A percentile compares a stretch with the other conserved stretches of the same genome.
Conservation (phyloP, 352 stramenopile genomes). For the Pythium chondricola region DNA sequence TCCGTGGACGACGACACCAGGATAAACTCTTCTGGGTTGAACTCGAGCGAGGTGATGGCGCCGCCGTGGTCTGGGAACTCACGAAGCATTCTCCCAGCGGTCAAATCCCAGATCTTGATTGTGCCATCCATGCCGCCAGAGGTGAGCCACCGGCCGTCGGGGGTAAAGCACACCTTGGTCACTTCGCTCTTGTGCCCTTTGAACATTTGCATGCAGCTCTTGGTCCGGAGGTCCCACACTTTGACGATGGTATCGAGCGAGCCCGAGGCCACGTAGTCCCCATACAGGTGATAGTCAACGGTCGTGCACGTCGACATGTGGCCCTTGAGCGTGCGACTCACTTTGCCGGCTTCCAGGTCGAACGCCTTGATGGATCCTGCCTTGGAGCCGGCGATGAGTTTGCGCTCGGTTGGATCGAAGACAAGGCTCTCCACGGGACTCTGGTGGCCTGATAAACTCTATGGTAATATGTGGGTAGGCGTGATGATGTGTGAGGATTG, state of each 20-base stretch:
- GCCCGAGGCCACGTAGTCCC: conserved; percentile 79
- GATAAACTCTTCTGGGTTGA: conserved; percentile 85
- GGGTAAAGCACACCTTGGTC: conserved; percentile 73
- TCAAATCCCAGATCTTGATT: conserved; percentile 85
- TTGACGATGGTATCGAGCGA: conserved; percentile 83
- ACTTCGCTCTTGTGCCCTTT: conserved; percentile 75
- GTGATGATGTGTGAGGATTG: too few relatives aligned
- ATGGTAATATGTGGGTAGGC: too few relatives aligned
- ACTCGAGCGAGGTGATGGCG: conserved; percentile 73
- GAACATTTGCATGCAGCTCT: conserved; percentile 85
- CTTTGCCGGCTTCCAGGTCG: conserved; percentile 73
- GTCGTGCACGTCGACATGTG: conserved; percentile 80
- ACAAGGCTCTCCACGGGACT: conserved; percentile 74
- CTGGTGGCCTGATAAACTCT: conserved; percentile 74
- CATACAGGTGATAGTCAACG: conserved; percentile 82
- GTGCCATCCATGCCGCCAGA: conserved; percentile 63
- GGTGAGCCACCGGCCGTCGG: conserved; percentile 78
- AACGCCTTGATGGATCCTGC: conserved; percentile 83
- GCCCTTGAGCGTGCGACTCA: conserved; percentile 72
- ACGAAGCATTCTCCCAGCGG: conserved; percentile 58
- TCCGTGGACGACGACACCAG: conserved; percentile 71
- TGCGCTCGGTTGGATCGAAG: conserved; percentile 73
- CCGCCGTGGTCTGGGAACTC: conserved; percentile 74
- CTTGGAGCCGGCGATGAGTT: conserved; percentile 70
- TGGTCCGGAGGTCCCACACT: conserved; percentile 80